A percentile compares a stretch with the other conserved stretches of the same genome.
These are phyloP conservation scores for Cutaneotrichosporon cutaneum DNA, from an alignment of 1,284 basidiomycete genomes.

Conservation along the genomic window DNA sequence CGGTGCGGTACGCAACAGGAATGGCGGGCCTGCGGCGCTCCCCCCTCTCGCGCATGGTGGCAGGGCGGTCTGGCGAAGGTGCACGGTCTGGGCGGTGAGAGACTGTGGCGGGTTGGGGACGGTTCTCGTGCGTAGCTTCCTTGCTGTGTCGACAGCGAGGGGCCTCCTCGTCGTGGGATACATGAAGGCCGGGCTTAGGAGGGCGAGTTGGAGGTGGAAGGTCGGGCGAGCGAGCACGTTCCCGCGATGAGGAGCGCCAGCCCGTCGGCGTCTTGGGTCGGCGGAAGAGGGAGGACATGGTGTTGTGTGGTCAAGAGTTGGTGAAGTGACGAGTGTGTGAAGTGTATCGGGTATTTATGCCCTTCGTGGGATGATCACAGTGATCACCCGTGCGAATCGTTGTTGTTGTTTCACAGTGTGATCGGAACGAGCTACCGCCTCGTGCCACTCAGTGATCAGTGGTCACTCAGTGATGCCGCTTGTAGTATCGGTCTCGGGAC, in stretches of 20 bases:
- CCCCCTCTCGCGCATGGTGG: too few relatives aligned
- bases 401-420: not conserved
- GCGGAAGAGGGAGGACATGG: not conserved
- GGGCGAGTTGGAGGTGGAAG: not conserved
- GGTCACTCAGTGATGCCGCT: not conserved
- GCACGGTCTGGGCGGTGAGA: too few relatives aligned
- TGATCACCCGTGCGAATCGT: not conserved
- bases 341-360: not conserved
- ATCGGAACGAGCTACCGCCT: not conserved
- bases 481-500: not conserved
- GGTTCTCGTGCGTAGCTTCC: not conserved
- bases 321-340: not conserved
- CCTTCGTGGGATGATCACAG: not conserved
- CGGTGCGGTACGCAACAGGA: too few relatives aligned
- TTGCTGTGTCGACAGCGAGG: not conserved
- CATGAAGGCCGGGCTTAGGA: not conserved
- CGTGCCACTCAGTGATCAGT: not conserved
- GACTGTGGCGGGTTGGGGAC: too few relatives aligned
- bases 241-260: not conserved
- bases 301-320: not conserved
- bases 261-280: not conserved
- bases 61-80: too few relatives aligned
- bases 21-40: too few relatives aligned
- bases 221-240: not conserved
- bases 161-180: too few relatives aligned